Percentiles rank a stretch among this genome's conserved stretches.
Conservation (phyloP, 768 basidiomycete genomes). For the Gymnopilus dilepis region DNA sequence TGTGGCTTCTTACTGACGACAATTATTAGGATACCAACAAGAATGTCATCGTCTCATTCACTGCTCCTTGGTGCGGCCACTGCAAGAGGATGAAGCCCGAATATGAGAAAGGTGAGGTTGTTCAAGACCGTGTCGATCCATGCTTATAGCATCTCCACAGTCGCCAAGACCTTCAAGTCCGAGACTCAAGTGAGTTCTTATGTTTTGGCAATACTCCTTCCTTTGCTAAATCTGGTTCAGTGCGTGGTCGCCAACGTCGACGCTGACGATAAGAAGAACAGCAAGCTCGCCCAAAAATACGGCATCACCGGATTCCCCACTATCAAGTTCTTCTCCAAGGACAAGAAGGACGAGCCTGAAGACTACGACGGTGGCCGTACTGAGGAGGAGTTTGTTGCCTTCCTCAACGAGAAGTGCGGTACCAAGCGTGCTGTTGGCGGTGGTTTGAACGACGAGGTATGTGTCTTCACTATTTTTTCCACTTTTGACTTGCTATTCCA, state of each 20-base stretch:
- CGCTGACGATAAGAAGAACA: constrained; percentile 84
- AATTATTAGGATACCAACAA: constrained; percentile 66
- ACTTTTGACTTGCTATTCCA: not conserved
- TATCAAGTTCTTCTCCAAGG: constrained; percentile 92
- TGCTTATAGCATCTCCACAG: constrained; percentile 37
- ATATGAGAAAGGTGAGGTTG: constrained; percentile 73
- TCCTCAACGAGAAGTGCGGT: constrained; percentile 87
- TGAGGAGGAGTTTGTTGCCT: constrained; percentile 77
- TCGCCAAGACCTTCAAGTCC: constrained; percentile 77
- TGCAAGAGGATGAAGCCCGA: constrained; percentile 91
- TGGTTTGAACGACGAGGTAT: constrained; percentile 70
- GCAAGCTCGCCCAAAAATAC: constrained; percentile 70
- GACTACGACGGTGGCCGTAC: constrained; percentile 73
- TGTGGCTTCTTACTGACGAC: not conserved
- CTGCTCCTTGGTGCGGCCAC: constrained; percentile 91
- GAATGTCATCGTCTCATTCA: constrained; percentile 86
- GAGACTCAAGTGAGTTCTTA: constrained; percentile 68
- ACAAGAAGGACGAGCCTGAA: constrained; percentile 57
- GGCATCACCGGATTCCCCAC: constrained; percentile 87
- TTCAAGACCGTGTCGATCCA: constrained; percentile 6
- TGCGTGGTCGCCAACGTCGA: constrained; percentile 92
- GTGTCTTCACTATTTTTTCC: constrained; percentile 22
- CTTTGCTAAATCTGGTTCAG: constrained; percentile 41
- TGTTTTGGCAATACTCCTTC: not conserved
- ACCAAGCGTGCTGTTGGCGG: constrained; percentile 85